These are phyloP conservation scores for Aspergillus affinis DNA, from an alignment of 495 filamentous ascomycete species.

Conservation along the genomic window DNA sequence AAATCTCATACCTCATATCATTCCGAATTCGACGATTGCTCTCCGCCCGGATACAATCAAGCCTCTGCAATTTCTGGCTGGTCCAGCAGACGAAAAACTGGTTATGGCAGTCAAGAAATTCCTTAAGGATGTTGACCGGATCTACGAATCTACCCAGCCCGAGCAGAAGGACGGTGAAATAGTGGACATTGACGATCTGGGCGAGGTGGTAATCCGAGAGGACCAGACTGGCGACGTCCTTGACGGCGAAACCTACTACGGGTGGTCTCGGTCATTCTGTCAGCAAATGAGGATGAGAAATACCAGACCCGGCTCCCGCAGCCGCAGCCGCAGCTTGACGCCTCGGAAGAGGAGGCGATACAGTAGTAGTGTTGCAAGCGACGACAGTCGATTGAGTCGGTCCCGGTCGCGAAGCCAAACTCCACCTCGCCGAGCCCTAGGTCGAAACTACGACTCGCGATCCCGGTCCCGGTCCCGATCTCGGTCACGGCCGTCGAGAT, in stretches of 20 bases:
- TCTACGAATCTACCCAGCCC: conserved; percentile 49
- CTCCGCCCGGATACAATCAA: conserved; percentile 72
- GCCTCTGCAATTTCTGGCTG: conserved; percentile 70
- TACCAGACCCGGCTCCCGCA: conserved; percentile 26
- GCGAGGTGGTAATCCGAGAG: conserved; percentile 63
- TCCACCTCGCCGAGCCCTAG: conserved; percentile 17
- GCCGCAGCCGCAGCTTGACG: conserved; percentile 33
- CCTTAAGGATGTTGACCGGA: conserved; percentile 63
- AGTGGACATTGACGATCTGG: conserved; percentile 70
- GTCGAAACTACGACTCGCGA: conserved; percentile 25
- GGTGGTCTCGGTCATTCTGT: conserved; percentile 81
- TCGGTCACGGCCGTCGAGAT: conserved; percentile 40
- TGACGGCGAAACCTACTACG: conserved; percentile 76
- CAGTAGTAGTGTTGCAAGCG: conserved; percentile 47
- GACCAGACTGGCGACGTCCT: conserved; percentile 59
- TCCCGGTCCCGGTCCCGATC: conserved; percentile 26
- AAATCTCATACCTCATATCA: conserved; percentile 75
- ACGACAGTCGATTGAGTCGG: conserved; percentile 31
- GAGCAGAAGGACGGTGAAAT: conserved; percentile 36
- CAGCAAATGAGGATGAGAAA: conserved; percentile 72
- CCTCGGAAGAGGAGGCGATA: conserved; percentile 43
- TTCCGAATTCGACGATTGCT: conserved; percentile 69
- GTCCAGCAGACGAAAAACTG: conserved; percentile 67
- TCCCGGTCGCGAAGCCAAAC: conserved; percentile 28
- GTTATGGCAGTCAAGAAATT: conserved; percentile 66